phyloP scores from a whole-genome alignment of 192 early-diverging fungal species.

The Backusella parvicylindrica region DNA sequence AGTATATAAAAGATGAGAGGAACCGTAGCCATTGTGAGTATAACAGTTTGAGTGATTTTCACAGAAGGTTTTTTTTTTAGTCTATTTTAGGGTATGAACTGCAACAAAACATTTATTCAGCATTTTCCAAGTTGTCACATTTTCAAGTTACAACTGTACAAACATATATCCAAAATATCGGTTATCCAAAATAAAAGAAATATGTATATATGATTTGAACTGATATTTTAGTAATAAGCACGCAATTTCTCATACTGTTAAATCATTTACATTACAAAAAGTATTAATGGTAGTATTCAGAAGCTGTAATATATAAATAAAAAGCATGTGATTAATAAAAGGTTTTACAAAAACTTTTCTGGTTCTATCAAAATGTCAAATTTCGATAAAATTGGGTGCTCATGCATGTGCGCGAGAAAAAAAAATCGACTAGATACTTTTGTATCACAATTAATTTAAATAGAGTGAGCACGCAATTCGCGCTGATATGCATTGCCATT shows the following conservation, averaged over 20 bases:
- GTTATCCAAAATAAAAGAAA: too few relatives aligned
- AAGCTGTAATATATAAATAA: neutral
- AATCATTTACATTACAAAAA: neutral
- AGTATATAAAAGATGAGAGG: neutral
- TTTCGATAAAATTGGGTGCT: neutral
- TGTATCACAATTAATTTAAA: neutral
- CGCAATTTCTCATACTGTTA: neutral
- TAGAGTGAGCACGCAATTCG: neutral
- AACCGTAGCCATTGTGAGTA: neutral
- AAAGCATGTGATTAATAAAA: neutral
- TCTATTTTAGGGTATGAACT: neutral
- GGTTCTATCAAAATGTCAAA: neutral
- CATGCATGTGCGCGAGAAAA: neutral
- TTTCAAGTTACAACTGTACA: too few relatives aligned
- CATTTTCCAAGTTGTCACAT: too few relatives aligned
- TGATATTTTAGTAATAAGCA: too few relatives aligned
- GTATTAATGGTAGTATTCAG: neutral
- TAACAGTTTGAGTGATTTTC: neutral
- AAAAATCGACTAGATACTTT: neutral
- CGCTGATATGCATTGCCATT: neutral
- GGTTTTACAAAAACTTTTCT: neutral
- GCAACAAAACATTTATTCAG: neutral
- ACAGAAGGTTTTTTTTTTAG: neutral
- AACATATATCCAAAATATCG: too few relatives aligned
- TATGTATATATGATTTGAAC: too few relatives aligned